Evolutionary conservation across 192 early-diverging fungal genomes (phyloP).

Genomic region (Mortierella hygrophila): DNA sequence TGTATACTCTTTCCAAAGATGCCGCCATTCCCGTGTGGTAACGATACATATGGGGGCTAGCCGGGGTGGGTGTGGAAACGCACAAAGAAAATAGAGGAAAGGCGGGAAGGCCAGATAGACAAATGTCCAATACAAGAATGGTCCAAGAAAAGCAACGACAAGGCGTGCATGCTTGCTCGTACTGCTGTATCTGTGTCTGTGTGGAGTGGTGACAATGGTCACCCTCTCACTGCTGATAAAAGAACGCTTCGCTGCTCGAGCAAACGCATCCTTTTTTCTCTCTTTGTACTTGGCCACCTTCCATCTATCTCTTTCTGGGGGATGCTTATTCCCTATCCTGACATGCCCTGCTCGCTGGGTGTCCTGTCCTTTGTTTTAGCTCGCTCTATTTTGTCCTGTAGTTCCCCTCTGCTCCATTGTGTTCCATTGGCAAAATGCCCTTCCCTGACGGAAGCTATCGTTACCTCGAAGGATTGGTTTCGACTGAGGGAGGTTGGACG

Average conservation of each 20-base stretch:
- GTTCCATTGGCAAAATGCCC: not conserved
- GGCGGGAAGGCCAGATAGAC: not conserved
- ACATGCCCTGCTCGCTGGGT: not conserved
- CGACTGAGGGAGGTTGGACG: slow-evolving; percentile 30
- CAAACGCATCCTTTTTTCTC: not conserved
- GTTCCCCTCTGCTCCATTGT: not conserved
- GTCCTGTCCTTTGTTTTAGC: not conserved
- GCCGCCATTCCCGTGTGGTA: not conserved
- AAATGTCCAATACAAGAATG: too few species aligned
- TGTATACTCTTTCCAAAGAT: not conserved
- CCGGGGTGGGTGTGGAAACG: not conserved
- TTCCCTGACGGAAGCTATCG: not conserved
- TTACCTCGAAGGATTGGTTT: slow-evolving; percentile 41
- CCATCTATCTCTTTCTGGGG: not conserved
- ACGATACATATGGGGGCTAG: not conserved
- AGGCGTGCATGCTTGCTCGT: not conserved
- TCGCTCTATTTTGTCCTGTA: too few species aligned
- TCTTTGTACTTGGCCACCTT: not conserved
- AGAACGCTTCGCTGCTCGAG: not conserved
- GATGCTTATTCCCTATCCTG: not conserved
- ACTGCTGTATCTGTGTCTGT: not conserved
- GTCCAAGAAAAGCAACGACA: not conserved
- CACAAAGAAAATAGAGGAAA: not conserved
- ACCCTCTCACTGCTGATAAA: not conserved
- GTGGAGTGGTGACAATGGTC: not conserved